These are phyloP conservation scores for Ogataea salicorniae DNA, from an alignment of 805 yeast species.

Conservation along the genomic window DNA sequence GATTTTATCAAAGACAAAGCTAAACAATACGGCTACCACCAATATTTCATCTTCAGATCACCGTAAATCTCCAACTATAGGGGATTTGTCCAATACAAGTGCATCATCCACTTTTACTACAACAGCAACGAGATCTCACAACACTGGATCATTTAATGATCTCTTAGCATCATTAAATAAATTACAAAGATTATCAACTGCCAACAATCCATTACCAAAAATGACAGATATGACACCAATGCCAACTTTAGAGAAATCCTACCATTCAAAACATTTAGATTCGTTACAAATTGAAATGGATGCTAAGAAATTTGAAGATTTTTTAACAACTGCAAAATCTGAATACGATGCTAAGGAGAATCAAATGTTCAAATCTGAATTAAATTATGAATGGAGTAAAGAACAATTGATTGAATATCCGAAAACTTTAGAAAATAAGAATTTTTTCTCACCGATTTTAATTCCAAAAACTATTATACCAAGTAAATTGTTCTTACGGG, in stretches of 20 bases:
- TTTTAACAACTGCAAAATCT: constrained; percentile 39
- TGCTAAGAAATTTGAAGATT: constrained; percentile 32
- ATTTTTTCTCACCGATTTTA: constrained; percentile 43
- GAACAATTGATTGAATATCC: constrained; percentile 30
- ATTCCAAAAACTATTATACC: constrained; percentile 30
- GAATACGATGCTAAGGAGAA: constrained; percentile 37
- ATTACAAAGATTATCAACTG: constrained; percentile 10
- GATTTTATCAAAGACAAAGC: too few species aligned
- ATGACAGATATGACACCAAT: constrained; percentile 24
- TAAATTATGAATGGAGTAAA: constrained; percentile 50
- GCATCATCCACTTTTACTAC: background rate
- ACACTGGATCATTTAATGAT: constrained; percentile 17
- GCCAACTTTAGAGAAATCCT: constrained; percentile 10
- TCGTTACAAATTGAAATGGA: constrained; percentile 2
- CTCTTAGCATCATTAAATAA: constrained; percentile 21
- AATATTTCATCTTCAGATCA: too few species aligned
- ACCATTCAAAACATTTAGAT: background rate
- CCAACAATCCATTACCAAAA: constrained; percentile 14
- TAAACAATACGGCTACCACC: too few species aligned
- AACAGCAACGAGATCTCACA: background rate
- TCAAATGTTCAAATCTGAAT: constrained; percentile 39
- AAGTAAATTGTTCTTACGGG: constrained; percentile 6
- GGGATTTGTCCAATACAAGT: too few species aligned
- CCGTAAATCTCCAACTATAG: too few species aligned
- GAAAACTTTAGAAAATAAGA: constrained; percentile 35